Base-by-base conservation (phyloP, 805 yeast species). In the Zygoascus flipseniorum region DNA sequence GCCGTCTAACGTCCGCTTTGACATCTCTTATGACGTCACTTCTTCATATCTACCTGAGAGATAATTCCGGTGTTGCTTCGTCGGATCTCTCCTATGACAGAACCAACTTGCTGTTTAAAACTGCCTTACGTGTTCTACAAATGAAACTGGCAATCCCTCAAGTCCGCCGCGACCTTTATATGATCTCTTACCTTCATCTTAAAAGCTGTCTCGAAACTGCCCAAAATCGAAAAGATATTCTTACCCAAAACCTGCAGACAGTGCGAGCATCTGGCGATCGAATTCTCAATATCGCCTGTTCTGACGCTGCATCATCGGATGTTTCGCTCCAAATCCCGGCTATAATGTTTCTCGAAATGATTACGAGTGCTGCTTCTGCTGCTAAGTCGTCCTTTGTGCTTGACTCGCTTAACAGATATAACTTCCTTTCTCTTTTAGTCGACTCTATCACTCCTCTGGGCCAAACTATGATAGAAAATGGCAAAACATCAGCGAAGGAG, bases 241-340 rank as follows among this genome's bases (percentile, higher is more conserved):
- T 79, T 9, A 69, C 71, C 13, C 81, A 79, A 48, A 66, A 83
- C 16, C 64, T 78, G 50, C 75, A 74, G n/a, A 76, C 79, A 26
- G 69, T 89, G 46, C 76, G 79, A 53, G 59, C 72, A 45, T 75
- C 84, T 2, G 76, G 81, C 35, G 95, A 84, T 54, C 76, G 78
- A 57, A 69, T 89, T 51, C 73, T 88, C 28, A 82, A 80, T 18
- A 74, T 78, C 1, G 75, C 89, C 32, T 83, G 88, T 63, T 81
- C 80, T 55, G 98, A 93, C 69, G 83, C 93, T 0, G 78, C 88
- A 14, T 75, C 81, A 52, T 89, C 90, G 2, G 93, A 86, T 60
- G 93, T 92, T 1, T 72, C 85, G 0, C 77, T 85, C 8, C 77
- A 93, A 59, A 77, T 89, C 10, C 82, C 92, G 0, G 83, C 96